A percentile compares a stretch with the other conserved stretches of the same genome.
phyloP scores from a whole-genome alignment of 805 yeast species.

The Jamesozyma gamospora region DNA sequence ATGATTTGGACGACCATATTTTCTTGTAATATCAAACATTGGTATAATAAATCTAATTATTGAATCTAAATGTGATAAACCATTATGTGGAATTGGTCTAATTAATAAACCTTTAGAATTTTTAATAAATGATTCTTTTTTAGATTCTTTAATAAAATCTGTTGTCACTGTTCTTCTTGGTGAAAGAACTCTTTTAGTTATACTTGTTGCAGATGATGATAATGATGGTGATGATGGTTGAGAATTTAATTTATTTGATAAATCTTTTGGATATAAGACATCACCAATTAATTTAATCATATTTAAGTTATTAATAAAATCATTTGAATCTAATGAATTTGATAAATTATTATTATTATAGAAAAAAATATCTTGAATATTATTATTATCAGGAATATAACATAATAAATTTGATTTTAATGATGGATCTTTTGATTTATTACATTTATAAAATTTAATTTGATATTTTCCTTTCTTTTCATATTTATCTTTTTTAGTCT shows the following conservation, averaged over 20 bases:
- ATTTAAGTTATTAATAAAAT: slow-evolving; percentile 9
- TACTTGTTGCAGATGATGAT: slow-evolving; percentile 1
- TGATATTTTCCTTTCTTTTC: slow-evolving; percentile 18
- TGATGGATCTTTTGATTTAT: slow-evolving; percentile 16
- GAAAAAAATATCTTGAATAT: slow-evolving; percentile 23
- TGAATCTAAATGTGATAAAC: slow-evolving; percentile 57
- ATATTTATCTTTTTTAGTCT: slow-evolving; percentile 5
- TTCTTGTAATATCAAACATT: slow-evolving; percentile 50
- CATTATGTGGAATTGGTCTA: slow-evolving; percentile 60
- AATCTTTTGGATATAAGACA: slow-evolving; percentile 7
- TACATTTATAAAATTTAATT: slow-evolving; percentile 23
- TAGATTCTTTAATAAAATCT: slow-evolving; percentile 1
- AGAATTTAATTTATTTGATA: slow-evolving; percentile 1
- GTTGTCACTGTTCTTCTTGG: slow-evolving; percentile 10
- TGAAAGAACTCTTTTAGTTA: slow-evolving; percentile 6
- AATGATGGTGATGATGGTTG: slow-evolving; percentile 1
- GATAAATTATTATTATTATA: slow-evolving; percentile 4
- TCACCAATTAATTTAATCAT: slow-evolving; percentile 19
- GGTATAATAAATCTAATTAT: slow-evolving; percentile 60
- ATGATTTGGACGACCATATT: slow-evolving; percentile 65
- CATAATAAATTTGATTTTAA: slow-evolving; percentile 20
- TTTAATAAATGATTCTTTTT: slow-evolving; percentile 4
- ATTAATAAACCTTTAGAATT: slow-evolving; percentile 31
- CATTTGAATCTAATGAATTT: not conserved
- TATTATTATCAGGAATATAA: slow-evolving; percentile 22